Evolutionary conservation across 208 protist species (phyloP).

Genomic region (Blechomonas ayalai): DNA sequence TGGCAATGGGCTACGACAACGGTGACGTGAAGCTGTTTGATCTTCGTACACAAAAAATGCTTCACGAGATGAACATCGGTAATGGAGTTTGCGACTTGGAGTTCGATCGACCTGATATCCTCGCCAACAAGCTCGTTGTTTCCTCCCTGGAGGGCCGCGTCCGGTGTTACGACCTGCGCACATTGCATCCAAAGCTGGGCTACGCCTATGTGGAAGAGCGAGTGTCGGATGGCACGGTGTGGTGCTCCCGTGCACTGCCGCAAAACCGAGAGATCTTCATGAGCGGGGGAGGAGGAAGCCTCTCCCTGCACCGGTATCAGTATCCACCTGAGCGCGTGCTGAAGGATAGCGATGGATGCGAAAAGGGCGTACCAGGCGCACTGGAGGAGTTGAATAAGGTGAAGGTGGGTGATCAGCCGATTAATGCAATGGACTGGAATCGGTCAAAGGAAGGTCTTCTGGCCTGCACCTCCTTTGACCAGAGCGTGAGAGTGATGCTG

Average conservation of each 20-base stretch:
- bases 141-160: conserved; percentile 84
- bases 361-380: conserved; percentile 67
- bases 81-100: conserved; percentile 91
- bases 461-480: conserved; percentile 81
- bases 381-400: conserved; percentile 79
- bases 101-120: conserved; percentile 90
- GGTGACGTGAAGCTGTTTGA: conserved; percentile 95
- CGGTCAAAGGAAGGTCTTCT: conserved; percentile 69
- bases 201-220: conserved; percentile 87
- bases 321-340: conserved; percentile 81
- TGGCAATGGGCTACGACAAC: conserved; percentile 93
- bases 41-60: conserved; percentile 81
- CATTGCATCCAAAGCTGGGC: conserved; percentile 72
- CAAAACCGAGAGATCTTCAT: conserved; percentile 92
- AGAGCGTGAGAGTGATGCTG: conserved; percentile 80
- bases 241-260: conserved; percentile 77
- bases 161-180: conserved; percentile 85
- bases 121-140: conserved; percentile 92
- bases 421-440: conserved; percentile 86
- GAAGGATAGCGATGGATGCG: conserved; percentile 57
- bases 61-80: conserved; percentile 89
- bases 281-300: conserved; percentile 75
- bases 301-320: conserved; percentile 84
- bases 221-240: conserved; percentile 79
- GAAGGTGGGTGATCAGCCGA: conserved; percentile 81